Evolutionary conservation across 2,329 filamentous ascomycete species (phyloP), one percentile per base, ranked within the genome.

Genomic region (Hirsutella thompsonii): DNA sequence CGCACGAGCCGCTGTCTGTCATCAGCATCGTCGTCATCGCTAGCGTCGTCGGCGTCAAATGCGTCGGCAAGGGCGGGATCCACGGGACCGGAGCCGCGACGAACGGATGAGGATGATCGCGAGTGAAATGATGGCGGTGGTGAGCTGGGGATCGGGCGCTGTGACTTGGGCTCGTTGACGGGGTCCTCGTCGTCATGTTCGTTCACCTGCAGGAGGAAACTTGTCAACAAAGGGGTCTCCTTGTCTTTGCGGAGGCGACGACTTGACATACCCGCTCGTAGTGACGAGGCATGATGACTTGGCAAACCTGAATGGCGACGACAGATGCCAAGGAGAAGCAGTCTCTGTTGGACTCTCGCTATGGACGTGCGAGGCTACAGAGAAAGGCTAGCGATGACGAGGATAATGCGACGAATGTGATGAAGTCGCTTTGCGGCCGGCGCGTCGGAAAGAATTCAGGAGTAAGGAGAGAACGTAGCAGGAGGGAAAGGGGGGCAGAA

Each of bases 1-100:
- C 84, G 79, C 68, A 95, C 89, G 53, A 96, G 64, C 49, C 89
- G 79, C 63, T 92, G 86, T 51, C 88, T 76, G 60, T 94, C 87
- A 58, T 93, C 86, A 43, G 74, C 70, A 32, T 40, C 38, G 38
- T 63, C 58, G 44, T 83, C 83, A 42, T 83, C 83, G 55, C 80
- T 80, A 47, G 83, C 82, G 46, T 82, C 85, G 46, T 81, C 83
- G 54, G 83, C 78, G 57, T 87, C 90, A 60, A 98, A 98, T 1
- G 92, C 88, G 57, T 96, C 90, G 51, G 85, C 86, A 13, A 98
- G 74, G n/a, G 85, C 81, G 46, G 83, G 72, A 53, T 94, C 80
- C 45, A 87, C 82, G 8, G 53, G 59, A 46, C 23, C 11, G 32
- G 32, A 34, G 14, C 54, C 59, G 41, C 53, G 55, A 39, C 60